phyloP scores from a whole-genome alignment of 148 eudicot genomes.

The Oxyria digyna region DNA sequence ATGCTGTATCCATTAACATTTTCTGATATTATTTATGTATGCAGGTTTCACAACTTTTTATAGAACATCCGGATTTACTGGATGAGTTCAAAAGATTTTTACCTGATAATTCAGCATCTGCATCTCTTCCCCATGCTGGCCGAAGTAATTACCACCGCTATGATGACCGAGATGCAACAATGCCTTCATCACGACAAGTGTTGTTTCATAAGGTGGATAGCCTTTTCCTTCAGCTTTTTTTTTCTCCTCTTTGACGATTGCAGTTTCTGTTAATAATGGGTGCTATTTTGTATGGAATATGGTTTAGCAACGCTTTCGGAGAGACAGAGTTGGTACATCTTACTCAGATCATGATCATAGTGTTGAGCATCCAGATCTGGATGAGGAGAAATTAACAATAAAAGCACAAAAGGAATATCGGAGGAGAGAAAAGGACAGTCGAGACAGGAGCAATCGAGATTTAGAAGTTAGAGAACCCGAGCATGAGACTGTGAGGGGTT shows the following conservation, averaged over 20 bases:
- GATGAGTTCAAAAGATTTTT: conserved; percentile 88
- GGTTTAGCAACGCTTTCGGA: conserved; percentile 47
- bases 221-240: background rate
- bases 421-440: conserved; percentile 77
- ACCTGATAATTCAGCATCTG: conserved; percentile 77
- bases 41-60: conserved; percentile 75
- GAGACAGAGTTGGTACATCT: conserved; percentile 48
- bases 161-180: conserved; percentile 56
- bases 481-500: conserved; percentile 41
- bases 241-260: too few species aligned
- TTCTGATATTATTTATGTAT: conserved; percentile 2
- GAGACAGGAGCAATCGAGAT: conserved; percentile 57
- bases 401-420: conserved; percentile 64
- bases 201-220: conserved; percentile 65
- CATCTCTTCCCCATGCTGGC: too few species aligned
- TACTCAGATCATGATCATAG: conserved; percentile 48
- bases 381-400: conserved; percentile 52
- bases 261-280: too few species aligned
- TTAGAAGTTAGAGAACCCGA: conserved; percentile 60
- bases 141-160: conserved; percentile 33
- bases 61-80: conserved; percentile 72
- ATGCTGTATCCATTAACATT: background rate
- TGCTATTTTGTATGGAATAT: too few species aligned
- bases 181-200: conserved; percentile 38
- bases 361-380: conserved; percentile 60